These are phyloP conservation scores for Amaranthus palmeri DNA, from an alignment of 148 eudicot species.

Conservation along the genomic window DNA sequence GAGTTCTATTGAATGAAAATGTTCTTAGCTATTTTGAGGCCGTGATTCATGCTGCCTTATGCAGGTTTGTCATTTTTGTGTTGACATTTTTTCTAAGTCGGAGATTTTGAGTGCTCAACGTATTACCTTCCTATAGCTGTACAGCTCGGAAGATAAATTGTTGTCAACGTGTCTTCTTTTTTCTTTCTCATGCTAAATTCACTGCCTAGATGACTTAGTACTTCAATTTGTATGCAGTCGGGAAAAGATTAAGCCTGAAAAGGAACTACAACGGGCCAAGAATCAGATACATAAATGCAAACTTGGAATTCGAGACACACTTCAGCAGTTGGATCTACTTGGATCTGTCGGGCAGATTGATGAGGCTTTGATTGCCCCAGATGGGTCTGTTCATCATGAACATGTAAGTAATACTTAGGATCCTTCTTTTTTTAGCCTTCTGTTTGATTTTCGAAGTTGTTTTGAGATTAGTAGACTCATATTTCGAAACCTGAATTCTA, in stretches of 20 bases:
- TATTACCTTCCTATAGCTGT: background rate
- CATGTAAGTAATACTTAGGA: conserved; percentile 49
- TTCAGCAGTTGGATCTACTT: conserved; percentile 77
- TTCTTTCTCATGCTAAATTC: background rate
- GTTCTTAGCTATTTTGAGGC: too few relatives aligned
- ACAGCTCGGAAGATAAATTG: background rate
- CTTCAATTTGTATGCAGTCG: conserved; percentile 44
- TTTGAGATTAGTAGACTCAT: conserved; percentile 1
- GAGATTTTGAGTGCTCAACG: conserved; percentile 1
- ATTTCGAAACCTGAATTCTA: background rate
- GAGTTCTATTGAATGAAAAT: too few relatives aligned
- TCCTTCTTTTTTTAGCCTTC: conserved; percentile 4
- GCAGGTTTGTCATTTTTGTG: background rate
- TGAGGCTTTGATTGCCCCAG: conserved; percentile 62
- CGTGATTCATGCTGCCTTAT: too few relatives aligned
- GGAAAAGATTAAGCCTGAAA: conserved; percentile 87
- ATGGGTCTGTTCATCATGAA: conserved; percentile 96
- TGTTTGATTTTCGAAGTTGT: background rate
- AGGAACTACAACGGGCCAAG: conserved; percentile 78
- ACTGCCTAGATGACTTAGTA: background rate
- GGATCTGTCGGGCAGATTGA: conserved; percentile 81
- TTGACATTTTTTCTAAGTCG: background rate
- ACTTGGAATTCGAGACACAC: conserved; percentile 84
- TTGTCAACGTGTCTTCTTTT: background rate
- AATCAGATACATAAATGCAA: conserved; percentile 78